Evolutionary conservation across 257 asterid genomes (phyloP).

Genomic region (Capsicum baccatum): DNA sequence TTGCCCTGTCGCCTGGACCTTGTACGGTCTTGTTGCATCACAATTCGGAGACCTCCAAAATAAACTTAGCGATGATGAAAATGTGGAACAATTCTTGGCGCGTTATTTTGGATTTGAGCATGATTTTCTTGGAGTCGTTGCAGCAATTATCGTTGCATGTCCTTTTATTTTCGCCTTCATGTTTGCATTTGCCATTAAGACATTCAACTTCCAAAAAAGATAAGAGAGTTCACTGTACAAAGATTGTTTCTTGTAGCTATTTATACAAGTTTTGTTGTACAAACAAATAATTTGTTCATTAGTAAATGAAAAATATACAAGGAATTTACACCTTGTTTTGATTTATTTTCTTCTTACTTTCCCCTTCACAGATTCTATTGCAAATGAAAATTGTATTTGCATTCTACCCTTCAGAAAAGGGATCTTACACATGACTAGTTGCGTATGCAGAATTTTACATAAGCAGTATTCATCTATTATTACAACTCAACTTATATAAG

Average conservation of each 20-base stretch:
- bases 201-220: slow-evolving; percentile 64
- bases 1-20: slow-evolving; percentile 50
- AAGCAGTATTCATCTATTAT: not conserved
- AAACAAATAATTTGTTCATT: not conserved
- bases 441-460: no score
- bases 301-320: not conserved
- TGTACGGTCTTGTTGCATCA: slow-evolving; percentile 54
- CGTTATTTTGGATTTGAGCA: slow-evolving; percentile 58
- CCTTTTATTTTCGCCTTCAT: slow-evolving; percentile 45
- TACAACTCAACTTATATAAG: not conserved
- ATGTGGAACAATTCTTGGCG: slow-evolving; percentile 52
- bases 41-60: slow-evolving; percentile 48
- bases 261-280: slow-evolving; percentile 9
- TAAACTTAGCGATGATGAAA: slow-evolving; percentile 14
- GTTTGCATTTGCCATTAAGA: slow-evolving; percentile 53
- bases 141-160: slow-evolving; percentile 42
- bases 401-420: no score
- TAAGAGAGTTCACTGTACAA: slow-evolving; percentile 16
- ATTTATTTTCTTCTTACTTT: not conserved
- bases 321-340: not conserved
- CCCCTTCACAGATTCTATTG: not conserved
- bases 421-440: no score
- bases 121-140: slow-evolving; percentile 58
- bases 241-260: not conserved
- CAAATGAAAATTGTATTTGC: not conserved